These are phyloP conservation scores for Ustilago loliicola DNA, from an alignment of 1,284 basidiomycete species.

Conservation along the genomic window DNA sequence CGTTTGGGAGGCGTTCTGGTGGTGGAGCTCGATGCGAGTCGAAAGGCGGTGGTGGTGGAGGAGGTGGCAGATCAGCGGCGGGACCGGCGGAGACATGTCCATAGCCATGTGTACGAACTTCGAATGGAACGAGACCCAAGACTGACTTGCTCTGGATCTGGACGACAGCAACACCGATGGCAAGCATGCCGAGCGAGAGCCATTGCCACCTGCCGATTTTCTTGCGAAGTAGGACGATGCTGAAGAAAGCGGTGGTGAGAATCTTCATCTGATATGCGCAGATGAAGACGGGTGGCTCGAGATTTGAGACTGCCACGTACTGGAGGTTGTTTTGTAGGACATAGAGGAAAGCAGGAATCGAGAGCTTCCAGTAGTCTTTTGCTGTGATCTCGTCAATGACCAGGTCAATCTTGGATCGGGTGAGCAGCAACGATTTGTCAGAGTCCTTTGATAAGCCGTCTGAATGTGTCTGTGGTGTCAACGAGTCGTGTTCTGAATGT, in stretches of 20 bases:
- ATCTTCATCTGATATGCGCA: slow-evolving; percentile 78
- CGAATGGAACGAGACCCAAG: slow-evolving; percentile 50
- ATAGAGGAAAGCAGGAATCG: slow-evolving; percentile 94
- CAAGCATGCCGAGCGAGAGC: slow-evolving; percentile 85
- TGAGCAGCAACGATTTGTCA: not conserved
- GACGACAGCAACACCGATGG: slow-evolving; percentile 90
- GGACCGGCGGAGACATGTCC: slow-evolving; percentile 46
- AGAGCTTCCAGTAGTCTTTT: slow-evolving; percentile 94
- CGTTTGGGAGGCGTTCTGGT: slow-evolving; percentile 48
- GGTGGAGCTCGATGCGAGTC: slow-evolving; percentile 61
- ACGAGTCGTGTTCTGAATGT: slow-evolving; percentile 20
- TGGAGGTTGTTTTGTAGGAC: slow-evolving; percentile 90
- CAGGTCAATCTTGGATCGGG: slow-evolving; percentile 23
- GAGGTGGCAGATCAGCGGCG: slow-evolving; percentile 38
- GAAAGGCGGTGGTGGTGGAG: slow-evolving; percentile 64
- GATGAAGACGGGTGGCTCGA: slow-evolving; percentile 94
- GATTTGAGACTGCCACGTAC: slow-evolving; percentile 91
- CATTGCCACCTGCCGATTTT: slow-evolving; percentile 83
- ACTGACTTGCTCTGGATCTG: slow-evolving; percentile 76
- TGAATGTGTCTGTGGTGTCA: slow-evolving; percentile 12
- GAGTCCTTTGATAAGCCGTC: slow-evolving; percentile 1
- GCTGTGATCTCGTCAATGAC: slow-evolving; percentile 72
- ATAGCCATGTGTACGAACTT: slow-evolving; percentile 48
- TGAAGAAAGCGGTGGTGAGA: slow-evolving; percentile 94
- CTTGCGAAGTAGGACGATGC: slow-evolving; percentile 87